Evolutionary conservation across 768 basidiomycete species (phyloP).

Genomic region (Russula lepida): DNA sequence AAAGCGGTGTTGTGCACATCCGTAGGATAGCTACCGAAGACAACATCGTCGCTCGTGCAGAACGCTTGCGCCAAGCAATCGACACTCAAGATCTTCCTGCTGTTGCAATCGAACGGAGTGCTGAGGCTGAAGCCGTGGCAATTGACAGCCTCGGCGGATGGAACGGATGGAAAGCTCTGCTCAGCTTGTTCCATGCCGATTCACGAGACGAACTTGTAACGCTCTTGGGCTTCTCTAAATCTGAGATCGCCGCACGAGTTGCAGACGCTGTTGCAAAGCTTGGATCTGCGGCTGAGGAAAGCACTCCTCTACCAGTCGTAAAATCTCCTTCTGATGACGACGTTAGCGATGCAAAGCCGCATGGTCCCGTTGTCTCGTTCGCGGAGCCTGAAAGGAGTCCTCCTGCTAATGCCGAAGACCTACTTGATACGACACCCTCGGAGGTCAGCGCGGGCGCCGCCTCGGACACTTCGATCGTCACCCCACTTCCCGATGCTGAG

Average conservation of each 20-base stretch:
- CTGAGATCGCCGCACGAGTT: slow-evolving; percentile 70
- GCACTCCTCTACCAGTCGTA: slow-evolving; percentile 21
- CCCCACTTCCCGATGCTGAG: slow-evolving; percentile 56
- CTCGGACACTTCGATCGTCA: slow-evolving; percentile 52
- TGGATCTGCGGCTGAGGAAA: slow-evolving; percentile 37
- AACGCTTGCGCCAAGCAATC: slow-evolving; percentile 53
- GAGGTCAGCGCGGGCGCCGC: slow-evolving; percentile 59
- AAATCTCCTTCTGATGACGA: slow-evolving; percentile 28
- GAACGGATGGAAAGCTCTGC: slow-evolving; percentile 88
- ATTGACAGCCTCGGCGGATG: slow-evolving; percentile 49
- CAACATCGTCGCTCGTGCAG: slow-evolving; percentile 64
- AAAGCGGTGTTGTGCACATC: slow-evolving; percentile 75
- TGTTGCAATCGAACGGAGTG: slow-evolving; percentile 51
- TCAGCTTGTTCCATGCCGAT: slow-evolving; percentile 80
- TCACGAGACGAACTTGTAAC: slow-evolving; percentile 87
- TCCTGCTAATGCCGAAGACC: slow-evolving; percentile 34
- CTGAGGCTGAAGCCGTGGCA: slow-evolving; percentile 24
- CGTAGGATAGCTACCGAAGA: slow-evolving; percentile 71
- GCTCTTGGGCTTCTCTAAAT: slow-evolving; percentile 87
- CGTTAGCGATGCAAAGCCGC: slow-evolving; percentile 37
- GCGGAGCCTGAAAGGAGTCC: slow-evolving; percentile 58
- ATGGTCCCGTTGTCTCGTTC: slow-evolving; percentile 78
- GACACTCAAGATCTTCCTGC: slow-evolving; percentile 47
- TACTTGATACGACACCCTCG: slow-evolving; percentile 59
- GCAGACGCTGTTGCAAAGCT: slow-evolving; percentile 74